Base-by-base conservation (phyloP, 768 basidiomycete species). In the Leccinum rimulosum region DNA sequence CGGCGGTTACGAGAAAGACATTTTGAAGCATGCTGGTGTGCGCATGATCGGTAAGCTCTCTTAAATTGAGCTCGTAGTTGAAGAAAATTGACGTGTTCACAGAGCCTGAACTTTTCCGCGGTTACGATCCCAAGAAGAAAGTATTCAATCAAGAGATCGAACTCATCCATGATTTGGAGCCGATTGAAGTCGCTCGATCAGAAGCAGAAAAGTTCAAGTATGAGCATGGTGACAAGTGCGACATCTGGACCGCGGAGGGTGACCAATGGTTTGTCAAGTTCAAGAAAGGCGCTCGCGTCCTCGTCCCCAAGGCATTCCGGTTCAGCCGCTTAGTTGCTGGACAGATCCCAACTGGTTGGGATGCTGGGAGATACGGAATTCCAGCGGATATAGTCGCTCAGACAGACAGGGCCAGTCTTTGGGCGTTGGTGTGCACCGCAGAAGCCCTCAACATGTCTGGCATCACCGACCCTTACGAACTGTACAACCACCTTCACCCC, bases 261-360 rank as follows among this genome's bases (percentile, higher is more conserved):
- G 93, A 90, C n/a, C 92, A 96, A 70, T 97, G 91, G 93, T 94
- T 92, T 68, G 95, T 95, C 71, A 97, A 98, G 77, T 88, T 98
- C 82, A 98, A 98, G 88, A 96, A 93, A 76, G 97, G 97, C 53
- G 95, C 97, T 11, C 87, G 92, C 49, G 80, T 99, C 61, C 82
- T 88, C 63, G 87, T 98, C 47, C 96, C 97, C 52, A 99, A 99
- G 77, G 91, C 96, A 2, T 88, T 98, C 84, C 84, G 82, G 65
- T 98, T 98, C 82, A 92, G 87, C 70, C 91, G 96, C 52, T 84
- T 91, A 47, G 97, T 98, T 51, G 95, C 92, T 50, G 96, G 95
- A 50, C 97, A 98, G 74, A 82, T 99, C 56, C 97, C 97, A 3
- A 97, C 95, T 25, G 97, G 97, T 15, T 99, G 97, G 96, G 80